Evolutionary conservation across 257 asterid species (phyloP), one percentile per base, ranked within the genome.

Genomic region (Solanum medicagineum): DNA sequence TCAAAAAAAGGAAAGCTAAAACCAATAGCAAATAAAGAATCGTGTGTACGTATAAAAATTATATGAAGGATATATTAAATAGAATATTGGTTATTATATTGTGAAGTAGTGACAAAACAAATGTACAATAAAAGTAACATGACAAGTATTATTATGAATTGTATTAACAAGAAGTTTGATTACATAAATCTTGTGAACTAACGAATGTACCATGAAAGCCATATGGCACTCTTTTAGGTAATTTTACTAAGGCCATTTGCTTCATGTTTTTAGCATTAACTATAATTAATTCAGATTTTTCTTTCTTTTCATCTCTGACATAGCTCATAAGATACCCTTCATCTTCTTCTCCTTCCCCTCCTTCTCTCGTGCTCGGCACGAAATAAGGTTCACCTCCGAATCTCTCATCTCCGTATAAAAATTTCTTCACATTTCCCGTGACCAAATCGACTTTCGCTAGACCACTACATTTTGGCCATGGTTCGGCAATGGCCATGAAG

Each of bases 141-240:
- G 54, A 49, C 14, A 49, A 36, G 42, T 36, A 5, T 5, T 49
- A 7, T 24, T 49, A 7, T 24, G 57, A 51, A 51, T 51, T 8
- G 16, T 68, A 56, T 63, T 29, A 83, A 87, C 66, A 54, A 81
- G 44, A 83, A 11, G 73, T 29, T 80, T 90, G 94, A 16, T 82
- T 85, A 10, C 81, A 53, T 56, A 92, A 69, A 47, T 92, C 94
- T 87, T 91, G 82, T 75, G 87, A 81, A 85, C 81, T 90, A 85
- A 93, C 89, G 44, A 93, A 93, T 40, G 95, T 91, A 80, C 95
- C 95, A 88, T 92, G 97, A 83, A 93, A 92, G n/a, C 97, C 97
- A 80, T 90, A 93, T 5, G 97, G 95, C 47, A 92, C 95, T 56
- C 97, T 90, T 24, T 82, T 84, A 5, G 95, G 94, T 59, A 93